phyloP scores from a whole-genome alignment of 495 filamentous ascomycete species.

The Staphylotrichum longicolle region DNA sequence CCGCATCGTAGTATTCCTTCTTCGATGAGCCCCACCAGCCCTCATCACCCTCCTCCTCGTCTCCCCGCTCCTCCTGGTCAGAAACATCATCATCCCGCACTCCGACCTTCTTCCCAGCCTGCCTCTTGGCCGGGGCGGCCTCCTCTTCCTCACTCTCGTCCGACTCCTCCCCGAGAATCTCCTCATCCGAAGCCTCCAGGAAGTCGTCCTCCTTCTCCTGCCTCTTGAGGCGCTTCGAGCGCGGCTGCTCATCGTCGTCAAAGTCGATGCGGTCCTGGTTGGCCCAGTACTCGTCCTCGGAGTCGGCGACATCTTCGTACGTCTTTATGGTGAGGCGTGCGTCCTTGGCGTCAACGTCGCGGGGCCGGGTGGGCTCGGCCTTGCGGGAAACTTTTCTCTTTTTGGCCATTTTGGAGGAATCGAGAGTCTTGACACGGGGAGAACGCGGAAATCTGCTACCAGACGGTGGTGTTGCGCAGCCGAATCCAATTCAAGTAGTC shows the following conservation, averaged over 20 bases:
- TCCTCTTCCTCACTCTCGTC: conserved; percentile 36
- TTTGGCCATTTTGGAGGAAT: conserved; percentile 62
- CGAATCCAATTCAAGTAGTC: too few species aligned
- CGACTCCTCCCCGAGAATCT: conserved; percentile 61
- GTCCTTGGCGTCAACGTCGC: conserved; percentile 52
- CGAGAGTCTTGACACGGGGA: too few species aligned
- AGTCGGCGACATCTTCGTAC: conserved; percentile 85
- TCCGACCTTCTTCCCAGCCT: conserved; percentile 27
- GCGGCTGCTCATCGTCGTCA: conserved; percentile 73
- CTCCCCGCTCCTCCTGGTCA: conserved; percentile 44
- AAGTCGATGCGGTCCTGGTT: conserved; percentile 81
- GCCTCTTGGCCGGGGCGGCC: conserved; percentile 22
- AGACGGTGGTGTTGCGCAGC: background rate
- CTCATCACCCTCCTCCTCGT: conserved; percentile 70
- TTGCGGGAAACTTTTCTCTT: conserved; percentile 71
- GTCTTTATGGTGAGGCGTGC: conserved; percentile 60
- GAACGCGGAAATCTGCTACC: background rate
- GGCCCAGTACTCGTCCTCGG: conserved; percentile 86
- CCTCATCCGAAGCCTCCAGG: conserved; percentile 78
- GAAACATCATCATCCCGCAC: conserved; percentile 38
- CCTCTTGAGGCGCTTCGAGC: conserved; percentile 70
- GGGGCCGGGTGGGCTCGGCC: conserved; percentile 40
- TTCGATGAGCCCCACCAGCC: conserved; percentile 83
- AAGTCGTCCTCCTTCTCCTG: conserved; percentile 59
- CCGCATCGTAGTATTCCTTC: conserved; percentile 89